Base-by-base conservation (phyloP, 169 alveolate species). In the Sarcocystis neurona region DNA sequence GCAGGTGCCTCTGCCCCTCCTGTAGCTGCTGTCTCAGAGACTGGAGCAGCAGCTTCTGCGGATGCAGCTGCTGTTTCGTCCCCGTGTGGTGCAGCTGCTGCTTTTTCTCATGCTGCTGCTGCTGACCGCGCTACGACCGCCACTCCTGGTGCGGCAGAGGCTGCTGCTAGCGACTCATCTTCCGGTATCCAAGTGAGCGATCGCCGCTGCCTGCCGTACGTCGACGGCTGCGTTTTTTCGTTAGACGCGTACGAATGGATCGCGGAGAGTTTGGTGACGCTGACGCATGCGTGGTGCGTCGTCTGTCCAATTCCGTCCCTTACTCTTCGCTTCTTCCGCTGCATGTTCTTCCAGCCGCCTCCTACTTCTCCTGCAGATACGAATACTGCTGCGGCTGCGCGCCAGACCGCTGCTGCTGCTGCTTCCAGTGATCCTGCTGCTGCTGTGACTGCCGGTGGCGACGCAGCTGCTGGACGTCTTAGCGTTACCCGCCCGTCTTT, bases 141-240 rank as follows among this genome's bases (percentile, higher is more conserved):
- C 37, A 1, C 2, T 41, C 32, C 46, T 4, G 32, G 5, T 5
- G 27, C 50, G 43, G 72, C 20, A 37, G 50, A 23, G 75, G 23
- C 47, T 82, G 5, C 89, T 58, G 10, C 63, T 82, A 39, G 60
- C 23, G 89, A 82, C 43, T 82, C 79, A 79, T 27, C 89, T 0
- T 2, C 23, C 18, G 89, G 89, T 15, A 34, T 23, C 18, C 43
- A 60, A 43, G 43, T 43, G 63, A 43, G 79, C 48, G 79, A 78
- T 43, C 66, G 46, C 0, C 79, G 68, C 41, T 75, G 84, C 53
- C 60, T 87, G 41, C 72, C 53, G 30, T 87, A 87, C 75, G 56
- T 8, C 50, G 92, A 89, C 56, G 92, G 92, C 53, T 80, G 90
- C 72, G 92, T 89, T 72, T 89, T 89, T 41, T 46, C 10, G 0